Base-by-base conservation (phyloP, 345 rosid genomes). In the Gossypioides kirkii region DNA sequence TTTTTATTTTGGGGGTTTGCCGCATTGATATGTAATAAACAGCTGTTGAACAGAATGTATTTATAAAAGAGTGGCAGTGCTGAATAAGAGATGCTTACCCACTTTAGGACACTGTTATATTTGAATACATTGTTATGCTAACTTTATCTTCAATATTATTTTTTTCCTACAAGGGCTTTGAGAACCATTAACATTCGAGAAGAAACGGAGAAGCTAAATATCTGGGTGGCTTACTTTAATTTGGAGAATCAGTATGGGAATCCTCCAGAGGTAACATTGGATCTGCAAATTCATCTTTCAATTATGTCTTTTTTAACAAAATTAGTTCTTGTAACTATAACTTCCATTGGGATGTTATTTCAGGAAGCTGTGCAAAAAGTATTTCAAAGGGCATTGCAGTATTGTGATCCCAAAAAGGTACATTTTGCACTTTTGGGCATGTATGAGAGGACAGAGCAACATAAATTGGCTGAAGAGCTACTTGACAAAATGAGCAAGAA, bases 181-280 rank as follows among this genome's bases (percentile, higher is more conserved):
- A 87, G 82, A 77, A 92, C 93, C 4, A 95, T 92, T 66, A 91
- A 88, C 80, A 69, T 89, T 49, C 90, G 96, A 58, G 99, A 92
- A 83, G 99, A 95, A 86, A 85, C 77, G 32, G 99, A 95, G 84
- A 92, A 92, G 87, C 89, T 95, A 59, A 95, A 95, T 78, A 77
- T 95, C 60, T 95, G 99, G 98, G 89, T 92, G 69, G 99, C 98
- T 60, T 95, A 91, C 83, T 91, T 92, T 83, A 95, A 92, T 82
- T 80, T 95, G 87, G 99, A 95, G 85, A 90, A 89, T 72, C 85
- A 92, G 77, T 88, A 90, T 80, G 99, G 99, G 78, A 89, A 82
- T 84, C 97, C 98, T 50, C 94, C 93, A 8, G 90, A 95, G 99
- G 98, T 95, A 82, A 64, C 64, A 7, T 13, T 26, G 58, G 32